Conservation (phyloP, 352 stramenopile species). For the Phytophthora sansomeana region DNA sequence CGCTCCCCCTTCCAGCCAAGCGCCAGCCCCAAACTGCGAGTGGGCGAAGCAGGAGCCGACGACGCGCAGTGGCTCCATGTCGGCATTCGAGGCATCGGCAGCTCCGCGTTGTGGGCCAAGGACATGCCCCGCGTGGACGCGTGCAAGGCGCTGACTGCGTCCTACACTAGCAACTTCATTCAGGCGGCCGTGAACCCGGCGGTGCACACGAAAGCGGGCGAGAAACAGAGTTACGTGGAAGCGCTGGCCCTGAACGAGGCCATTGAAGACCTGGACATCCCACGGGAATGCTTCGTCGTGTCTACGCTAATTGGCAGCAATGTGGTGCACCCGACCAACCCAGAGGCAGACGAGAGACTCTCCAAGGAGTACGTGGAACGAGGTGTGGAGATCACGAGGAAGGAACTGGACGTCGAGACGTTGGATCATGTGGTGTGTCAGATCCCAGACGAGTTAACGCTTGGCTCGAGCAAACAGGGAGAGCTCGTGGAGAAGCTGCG, state of each 20-base stretch:
- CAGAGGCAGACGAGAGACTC: constrained; percentile 48
- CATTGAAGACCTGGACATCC: constrained; percentile 65
- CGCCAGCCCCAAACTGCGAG: constrained; percentile 38
- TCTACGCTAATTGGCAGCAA: constrained; percentile 66
- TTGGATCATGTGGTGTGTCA: constrained; percentile 72
- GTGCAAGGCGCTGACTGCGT: constrained; percentile 47
- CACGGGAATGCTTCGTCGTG: constrained; percentile 68
- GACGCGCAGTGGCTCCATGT: constrained; percentile 32
- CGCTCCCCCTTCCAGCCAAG: constrained; percentile 27
- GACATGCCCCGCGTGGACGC: constrained; percentile 74
- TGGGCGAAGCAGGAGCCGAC: constrained; percentile 36
- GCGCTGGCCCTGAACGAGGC: constrained; percentile 72
- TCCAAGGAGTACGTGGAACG: constrained; percentile 49
- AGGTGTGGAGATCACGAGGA: constrained; percentile 55
- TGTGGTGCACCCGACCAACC: constrained; percentile 43
- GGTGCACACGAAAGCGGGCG: constrained; percentile 16
- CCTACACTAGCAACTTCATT: constrained; percentile 70
- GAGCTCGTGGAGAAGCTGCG: constrained; percentile 47
- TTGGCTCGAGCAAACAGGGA: constrained; percentile 16
- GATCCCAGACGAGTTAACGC: constrained; percentile 62
- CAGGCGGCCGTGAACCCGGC: constrained; percentile 66
- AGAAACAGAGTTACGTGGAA: constrained; percentile 79
- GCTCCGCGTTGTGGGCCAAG: constrained; percentile 71
- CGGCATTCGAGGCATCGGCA: constrained; percentile 59
- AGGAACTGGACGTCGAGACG: constrained; percentile 64